phyloP scores from a whole-genome alignment of 108 stramenopile species.

The Skeletonema grethae region DNA sequence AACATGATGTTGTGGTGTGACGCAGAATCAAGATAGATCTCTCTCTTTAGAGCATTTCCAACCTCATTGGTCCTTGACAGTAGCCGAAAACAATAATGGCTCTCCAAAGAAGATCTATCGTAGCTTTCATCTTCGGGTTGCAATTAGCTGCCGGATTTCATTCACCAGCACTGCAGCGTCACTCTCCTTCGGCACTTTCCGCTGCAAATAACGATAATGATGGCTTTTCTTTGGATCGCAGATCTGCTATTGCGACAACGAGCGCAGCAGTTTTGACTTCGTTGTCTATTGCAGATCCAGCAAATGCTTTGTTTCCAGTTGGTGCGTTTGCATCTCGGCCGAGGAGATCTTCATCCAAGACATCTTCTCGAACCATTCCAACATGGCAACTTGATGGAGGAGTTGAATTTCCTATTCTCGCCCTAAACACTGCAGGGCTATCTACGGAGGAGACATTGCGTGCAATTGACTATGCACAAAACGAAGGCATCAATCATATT shows the following conservation, averaged over 20 bases:
- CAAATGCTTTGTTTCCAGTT: not conserved
- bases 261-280: constrained; percentile 14
- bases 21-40: too few relatives aligned
- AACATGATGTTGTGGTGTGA: too few relatives aligned
- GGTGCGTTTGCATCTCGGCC: not conserved
- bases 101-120: too few relatives aligned
- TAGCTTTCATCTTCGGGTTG: not conserved
- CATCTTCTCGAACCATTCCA: constrained; percentile 19
- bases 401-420: constrained; percentile 55
- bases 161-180: not conserved
- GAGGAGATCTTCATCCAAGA: not conserved
- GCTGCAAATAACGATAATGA: not conserved
- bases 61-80: too few relatives aligned
- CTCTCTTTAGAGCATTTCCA: too few relatives aligned
- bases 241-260: constrained; percentile 11
- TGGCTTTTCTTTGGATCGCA: constrained; percentile 11
- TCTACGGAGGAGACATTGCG: constrained; percentile 44
- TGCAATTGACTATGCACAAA: constrained; percentile 32
- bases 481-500: constrained; percentile 51
- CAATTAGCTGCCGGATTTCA: not conserved
- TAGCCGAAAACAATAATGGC: not conserved
- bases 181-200: not conserved
- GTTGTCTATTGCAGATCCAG: not conserved
- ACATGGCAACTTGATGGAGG: constrained; percentile 39
- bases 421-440: constrained; percentile 60